A percentile compares a stretch with the other conserved stretches of the same genome.
These are phyloP conservation scores for Rhizopus sp. DNA, from an alignment of 371 early-diverging fungal species.

Conservation along the genomic window DNA sequence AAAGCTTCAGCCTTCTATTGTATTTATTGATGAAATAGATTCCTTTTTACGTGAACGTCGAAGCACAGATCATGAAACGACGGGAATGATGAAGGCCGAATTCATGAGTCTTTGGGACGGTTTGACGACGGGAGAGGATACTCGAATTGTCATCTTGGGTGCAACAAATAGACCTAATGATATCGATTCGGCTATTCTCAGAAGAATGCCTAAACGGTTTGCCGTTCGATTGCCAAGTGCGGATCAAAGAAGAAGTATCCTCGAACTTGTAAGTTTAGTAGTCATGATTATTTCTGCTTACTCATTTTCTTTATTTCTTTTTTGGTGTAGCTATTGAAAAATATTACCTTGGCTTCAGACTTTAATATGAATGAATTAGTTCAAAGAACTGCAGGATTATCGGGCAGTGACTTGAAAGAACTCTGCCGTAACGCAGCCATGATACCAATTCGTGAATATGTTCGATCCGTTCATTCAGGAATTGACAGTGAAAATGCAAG, in stretches of 20 bases:
- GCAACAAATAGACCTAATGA: slow-evolving; percentile 98
- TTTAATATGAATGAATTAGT: slow-evolving; percentile 83
- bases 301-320: no score
- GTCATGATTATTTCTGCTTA: background rate
- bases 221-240: slow-evolving; percentile 87
- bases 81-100: slow-evolving; percentile 97
- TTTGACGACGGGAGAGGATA: slow-evolving; percentile 76
- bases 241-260: slow-evolving; percentile 88
- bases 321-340: slow-evolving; percentile 65
- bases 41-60: slow-evolving; percentile 92
- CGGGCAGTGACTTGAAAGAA: slow-evolving; percentile 96
- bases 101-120: slow-evolving; percentile 99
- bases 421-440: slow-evolving; percentile 95
- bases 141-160: slow-evolving; percentile 84
- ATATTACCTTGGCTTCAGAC: slow-evolving; percentile 63
- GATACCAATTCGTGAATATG: slow-evolving; percentile 92
- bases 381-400: slow-evolving; percentile 79
- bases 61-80: slow-evolving; percentile 93
- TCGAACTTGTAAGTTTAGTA: slow-evolving; percentile 67
- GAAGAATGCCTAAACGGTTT: slow-evolving; percentile 98
- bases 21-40: slow-evolving; percentile 98
- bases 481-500: slow-evolving; percentile 28
- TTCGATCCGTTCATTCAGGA: slow-evolving; percentile 54
- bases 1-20: slow-evolving; percentile 93
- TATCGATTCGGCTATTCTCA: slow-evolving; percentile 93